Evolutionary conservation across 192 early-diverging fungal species (phyloP).

Genomic region (Chytriomyces hyalinus): DNA sequence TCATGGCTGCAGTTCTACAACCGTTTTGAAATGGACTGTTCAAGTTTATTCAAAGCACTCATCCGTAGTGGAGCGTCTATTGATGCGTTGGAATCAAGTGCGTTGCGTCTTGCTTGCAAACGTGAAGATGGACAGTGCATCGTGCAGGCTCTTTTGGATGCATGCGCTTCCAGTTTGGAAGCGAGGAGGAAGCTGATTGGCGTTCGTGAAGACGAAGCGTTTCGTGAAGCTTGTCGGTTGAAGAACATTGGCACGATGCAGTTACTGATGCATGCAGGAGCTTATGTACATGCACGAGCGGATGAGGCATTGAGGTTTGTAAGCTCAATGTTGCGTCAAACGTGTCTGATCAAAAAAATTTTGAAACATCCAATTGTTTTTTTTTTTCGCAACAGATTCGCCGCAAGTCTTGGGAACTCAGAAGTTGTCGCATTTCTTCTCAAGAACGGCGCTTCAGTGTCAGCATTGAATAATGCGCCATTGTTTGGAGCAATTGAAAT

Average conservation of each 20-base stretch:
- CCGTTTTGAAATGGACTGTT: background rate
- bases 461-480: background rate
- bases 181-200: background rate
- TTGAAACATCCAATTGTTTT: background rate
- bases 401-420: conserved; percentile 10
- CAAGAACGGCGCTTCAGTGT: conserved; percentile 1
- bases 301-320: conserved; percentile 22
- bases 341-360: background rate
- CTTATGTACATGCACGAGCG: conserved; percentile 10
- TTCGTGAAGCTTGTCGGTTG: conserved; percentile 13
- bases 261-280: background rate
- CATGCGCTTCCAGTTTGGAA: background rate
- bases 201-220: conserved; percentile 16
- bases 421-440: conserved; percentile 3
- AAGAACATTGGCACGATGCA: background rate
- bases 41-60: background rate
- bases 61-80: background rate
- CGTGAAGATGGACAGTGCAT: background rate
- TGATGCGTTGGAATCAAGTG: background rate
- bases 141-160: background rate
- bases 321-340: background rate
- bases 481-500: conserved; percentile 27
- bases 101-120: background rate
- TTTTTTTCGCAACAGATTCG: background rate
- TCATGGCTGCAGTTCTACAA: background rate